Base-by-base conservation (phyloP, 2,329 filamentous ascomycete genomes). In the Nemania sp. region DNA sequence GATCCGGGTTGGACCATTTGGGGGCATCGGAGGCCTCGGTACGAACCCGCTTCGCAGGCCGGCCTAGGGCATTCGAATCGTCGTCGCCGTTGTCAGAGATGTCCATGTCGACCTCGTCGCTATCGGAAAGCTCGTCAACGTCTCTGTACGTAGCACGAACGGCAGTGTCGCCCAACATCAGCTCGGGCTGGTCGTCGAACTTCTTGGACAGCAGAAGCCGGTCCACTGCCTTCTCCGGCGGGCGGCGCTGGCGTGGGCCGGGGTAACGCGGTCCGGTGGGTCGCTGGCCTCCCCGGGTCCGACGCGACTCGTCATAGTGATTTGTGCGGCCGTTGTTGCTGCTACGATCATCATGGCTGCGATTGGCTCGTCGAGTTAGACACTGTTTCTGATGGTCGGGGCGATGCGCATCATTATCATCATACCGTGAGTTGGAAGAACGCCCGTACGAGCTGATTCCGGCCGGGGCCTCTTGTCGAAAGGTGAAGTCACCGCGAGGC, bases 1-100 rank as follows among this genome's bases (percentile, higher is more conserved):
- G 92, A 73, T 98, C 94, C 3, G 94, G 93, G 68, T 98, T 98
- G 4, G 92, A 97, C 94, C 94, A 98, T 74, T 90, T 92, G 12
- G 35, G 25, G 7, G 43, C n/a, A 18, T 69, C 64, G 4, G 72
- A 25, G 10, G 69, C 53, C 4, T 69, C 51, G 9, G 65, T 73
- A 10, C 79, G 78, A 2, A 72, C 72, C 11, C 80, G 79, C 69
- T 83, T 83, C 50, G 69, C 72, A 2, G 74, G 75, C 12, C 79
- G 79, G 57, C 79, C 73, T 47, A 54, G 78, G 2, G 20, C 35
- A 52, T 62, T 55, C 78, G 55, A 75, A 2, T 78, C 79, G 0
- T 75, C 75, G 11, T 74, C 75, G 15, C 76, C 78, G 42, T 77
- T 76, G 35, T 82, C 83, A 0, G 85, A 87, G 5, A 87, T 83